Evolutionary conservation across 2,329 filamentous ascomycete species (phyloP), one percentile per base, ranked within the genome.

Genomic region (Calonectria pteridis): DNA sequence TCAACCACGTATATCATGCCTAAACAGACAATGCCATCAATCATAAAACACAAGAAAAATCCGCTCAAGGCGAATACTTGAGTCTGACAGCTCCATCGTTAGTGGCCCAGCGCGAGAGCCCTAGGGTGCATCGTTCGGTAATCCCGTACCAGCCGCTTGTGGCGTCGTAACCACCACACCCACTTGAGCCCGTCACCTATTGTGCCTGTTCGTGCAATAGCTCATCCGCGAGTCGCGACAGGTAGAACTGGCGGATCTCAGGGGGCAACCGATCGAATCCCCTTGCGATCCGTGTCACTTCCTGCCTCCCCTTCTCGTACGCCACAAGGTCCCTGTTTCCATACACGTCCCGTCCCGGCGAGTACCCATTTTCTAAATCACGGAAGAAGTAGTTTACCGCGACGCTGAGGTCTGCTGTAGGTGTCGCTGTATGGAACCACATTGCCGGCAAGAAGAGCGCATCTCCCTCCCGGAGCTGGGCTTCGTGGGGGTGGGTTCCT

Each of bases 341-440:
- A 81, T 98, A 98, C 0, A 98, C 93, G 82, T 98, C 95, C 76
- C 92, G 90, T 1, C 95, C 95, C 1, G 89, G 83, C 0, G 94
- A 92, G 82, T 97, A 97, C 1, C 90, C 91, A 4, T 82, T 86
- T 4, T 91, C 86, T 13, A 97, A 86, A 74, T 92, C 93, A 53
- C 92, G 91, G 85, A 97, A 98, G 86, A 98, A 98, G 33, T 96
- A 90, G 82, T 98, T 98, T n/a, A 98, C 92, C 0, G 94, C 94
- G 10, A 98, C 88, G 77, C 94, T 95, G 73, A 91, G 83, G 55
- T 86, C 82, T 10, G 89, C 85, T 1, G 84, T 87, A 1, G 93
- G 92, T 0, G 89, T 88, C 2, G 92, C 93, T 0, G 95, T 93
- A 83, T 98, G 96, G 16, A 94, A 88, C 95, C 96, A 98, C 78